Conservation (phyloP, 1,284 basidiomycete species). For the Dichomitus squalens region DNA sequence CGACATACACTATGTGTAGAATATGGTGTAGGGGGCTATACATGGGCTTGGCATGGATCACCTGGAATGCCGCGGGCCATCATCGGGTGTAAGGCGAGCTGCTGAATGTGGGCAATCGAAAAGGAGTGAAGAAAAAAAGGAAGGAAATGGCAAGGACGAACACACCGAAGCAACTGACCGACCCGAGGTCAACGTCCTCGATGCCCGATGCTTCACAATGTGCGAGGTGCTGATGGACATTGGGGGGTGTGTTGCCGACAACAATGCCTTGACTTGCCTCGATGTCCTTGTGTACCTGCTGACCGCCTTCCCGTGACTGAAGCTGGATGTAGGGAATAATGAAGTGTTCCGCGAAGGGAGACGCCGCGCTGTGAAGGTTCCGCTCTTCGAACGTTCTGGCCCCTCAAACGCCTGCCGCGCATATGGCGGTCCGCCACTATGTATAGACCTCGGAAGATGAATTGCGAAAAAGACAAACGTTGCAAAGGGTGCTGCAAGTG, state of each 20-base stretch:
- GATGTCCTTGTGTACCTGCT: background rate
- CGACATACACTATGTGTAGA: too few species aligned
- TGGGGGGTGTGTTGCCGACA: slow-evolving; percentile 9
- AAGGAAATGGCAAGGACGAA: background rate
- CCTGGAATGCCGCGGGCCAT: background rate
- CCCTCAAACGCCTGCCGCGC: background rate
- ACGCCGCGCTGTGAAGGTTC: background rate
- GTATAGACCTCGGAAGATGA: slow-evolving; percentile 1
- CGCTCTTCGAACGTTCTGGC: background rate
- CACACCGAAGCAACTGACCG: background rate
- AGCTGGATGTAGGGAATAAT: background rate
- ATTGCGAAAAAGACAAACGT: background rate
- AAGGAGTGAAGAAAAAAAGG: background rate
- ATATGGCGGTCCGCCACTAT: background rate
- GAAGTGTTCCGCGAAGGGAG: background rate
- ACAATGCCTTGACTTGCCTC: background rate
- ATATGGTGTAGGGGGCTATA: background rate
- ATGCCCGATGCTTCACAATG: background rate
- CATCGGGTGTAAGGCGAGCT: background rate
- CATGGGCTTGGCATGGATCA: background rate
- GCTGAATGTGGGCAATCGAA: background rate
- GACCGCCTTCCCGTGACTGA: slow-evolving; percentile 4
- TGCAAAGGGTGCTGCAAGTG: background rate
- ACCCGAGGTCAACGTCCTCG: background rate
- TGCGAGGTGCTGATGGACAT: slow-evolving; percentile 2